Base-by-base conservation (phyloP, 106 monocot species). In the Ottelia alismoides region DNA sequence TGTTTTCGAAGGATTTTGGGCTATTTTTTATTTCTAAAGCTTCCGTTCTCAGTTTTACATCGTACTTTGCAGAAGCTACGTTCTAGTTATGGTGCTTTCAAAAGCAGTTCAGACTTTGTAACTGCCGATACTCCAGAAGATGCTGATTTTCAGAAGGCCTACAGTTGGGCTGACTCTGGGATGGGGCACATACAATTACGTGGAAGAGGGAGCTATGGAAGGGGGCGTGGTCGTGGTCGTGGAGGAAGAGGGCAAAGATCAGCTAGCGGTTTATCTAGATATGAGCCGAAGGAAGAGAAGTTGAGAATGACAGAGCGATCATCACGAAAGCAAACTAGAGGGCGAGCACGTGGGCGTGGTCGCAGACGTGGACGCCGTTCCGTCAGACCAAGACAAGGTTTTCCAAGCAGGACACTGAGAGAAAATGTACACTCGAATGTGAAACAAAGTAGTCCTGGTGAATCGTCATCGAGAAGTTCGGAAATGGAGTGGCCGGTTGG, bases 361-460 rank as follows among this genome's bases (percentile, higher is more conserved):
- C 69, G 82, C 22, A 62, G 47, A 22, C 56, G 92, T 12, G 92
- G 92, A n/a, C n/a, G n/a, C n/a, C n/a, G n/a, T n/a, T n/a, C n/a
- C n/a, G n/a, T n/a, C n/a, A n/a, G n/a, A n/a, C n/a, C n/a, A n/a
- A n/a, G n/a, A n/a, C n/a, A n/a, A n/a, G n/a, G n/a, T n/a, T n/a
- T n/a, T n/a, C n/a, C n/a, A n/a, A n/a, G n/a, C n/a, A n/a, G n/a
- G n/a, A n/a, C n/a, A n/a, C n/a, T n/a, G n/a, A n/a, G n/a, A n/a
- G n/a, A n/a, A n/a, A n/a, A n/a, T n/a, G n/a, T n/a, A n/a, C n/a
- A n/a, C n/a, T n/a, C n/a, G n/a, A n/a, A n/a, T n/a, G n/a, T n/a
- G n/a, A n/a, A n/a, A n/a, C n/a, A n/a, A n/a, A n/a, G n/a, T n/a
- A n/a, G n/a, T n/a, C n/a, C n/a, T n/a, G n/a, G n/a, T n/a, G n/a